A percentile compares a stretch with the other conserved stretches of the same genome.
Evolutionary conservation across 257 asterid species (phyloP).

Genomic region (Salvia miltiorrhiza): DNA sequence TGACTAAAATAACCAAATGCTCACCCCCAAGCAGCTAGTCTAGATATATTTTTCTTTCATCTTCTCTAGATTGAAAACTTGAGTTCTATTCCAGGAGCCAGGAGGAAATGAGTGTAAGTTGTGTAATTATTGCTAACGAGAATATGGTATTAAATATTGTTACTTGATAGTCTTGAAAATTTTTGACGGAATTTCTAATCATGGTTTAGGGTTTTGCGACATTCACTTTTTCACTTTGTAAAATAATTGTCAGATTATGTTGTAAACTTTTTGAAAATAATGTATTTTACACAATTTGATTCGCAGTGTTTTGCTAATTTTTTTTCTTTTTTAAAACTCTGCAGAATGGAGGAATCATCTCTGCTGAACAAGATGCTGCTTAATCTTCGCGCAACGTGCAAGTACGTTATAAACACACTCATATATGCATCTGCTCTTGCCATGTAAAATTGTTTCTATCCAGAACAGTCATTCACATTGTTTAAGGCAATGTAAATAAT

Average conservation of each 20-base stretch:
- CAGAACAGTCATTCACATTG: not conserved
- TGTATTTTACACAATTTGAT: not conserved
- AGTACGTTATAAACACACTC: conserved; percentile 31
- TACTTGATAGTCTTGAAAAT: too few relatives aligned
- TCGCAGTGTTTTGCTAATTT: not conserved
- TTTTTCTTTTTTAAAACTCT: not conserved
- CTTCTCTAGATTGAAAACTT: too few relatives aligned
- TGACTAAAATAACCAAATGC: too few relatives aligned
- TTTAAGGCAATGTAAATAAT: not conserved
- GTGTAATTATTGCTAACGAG: too few relatives aligned
- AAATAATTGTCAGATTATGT: not conserved
- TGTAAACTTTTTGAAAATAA: not conserved
- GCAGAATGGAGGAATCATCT: conserved; percentile 58
- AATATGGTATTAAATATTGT: too few relatives aligned
- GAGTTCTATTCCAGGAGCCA: too few relatives aligned
- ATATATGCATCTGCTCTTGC: conserved; percentile 2
- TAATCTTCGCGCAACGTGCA: conserved; percentile 73
- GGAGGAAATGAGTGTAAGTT: too few relatives aligned
- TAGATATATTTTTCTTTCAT: too few relatives aligned
- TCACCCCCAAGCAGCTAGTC: too few relatives aligned
- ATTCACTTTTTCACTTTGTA: not conserved
- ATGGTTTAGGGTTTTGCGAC: too few relatives aligned
- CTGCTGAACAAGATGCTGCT: conserved; percentile 52
- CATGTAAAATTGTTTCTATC: not conserved
- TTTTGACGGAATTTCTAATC: too few relatives aligned